Conservation (phyloP, 306 rosid species). For the Vachellia collinsii region DNA sequence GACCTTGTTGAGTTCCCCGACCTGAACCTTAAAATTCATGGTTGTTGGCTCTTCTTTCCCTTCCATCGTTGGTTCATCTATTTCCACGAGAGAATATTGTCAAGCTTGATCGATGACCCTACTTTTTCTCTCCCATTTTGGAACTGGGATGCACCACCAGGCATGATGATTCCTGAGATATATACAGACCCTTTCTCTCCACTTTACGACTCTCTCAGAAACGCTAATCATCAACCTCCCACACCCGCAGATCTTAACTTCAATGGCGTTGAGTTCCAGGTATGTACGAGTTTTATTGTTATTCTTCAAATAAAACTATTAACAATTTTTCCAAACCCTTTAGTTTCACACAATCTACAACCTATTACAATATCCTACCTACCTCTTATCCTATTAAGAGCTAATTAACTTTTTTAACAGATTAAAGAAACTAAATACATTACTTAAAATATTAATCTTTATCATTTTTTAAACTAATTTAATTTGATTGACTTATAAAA, state of each 20-base stretch:
- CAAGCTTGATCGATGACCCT: constrained; percentile 65
- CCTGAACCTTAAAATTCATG: constrained; percentile 69
- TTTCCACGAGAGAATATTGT: constrained; percentile 74
- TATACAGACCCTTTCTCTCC: constrained; percentile 47
- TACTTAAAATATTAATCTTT: too few relatives aligned
- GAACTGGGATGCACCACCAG: constrained; percentile 68
- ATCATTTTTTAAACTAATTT: too few relatives aligned
- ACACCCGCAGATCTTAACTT: constrained; percentile 47
- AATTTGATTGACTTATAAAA: too few relatives aligned
- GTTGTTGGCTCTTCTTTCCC: constrained; percentile 84
- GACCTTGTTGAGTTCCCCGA: constrained; percentile 62
- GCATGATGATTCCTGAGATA: constrained; percentile 57
- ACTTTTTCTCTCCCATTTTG: constrained; percentile 69
- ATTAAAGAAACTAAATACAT: too few relatives aligned
- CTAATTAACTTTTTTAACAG: too few relatives aligned
- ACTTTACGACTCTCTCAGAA: constrained; percentile 50
- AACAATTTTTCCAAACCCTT: too few relatives aligned
- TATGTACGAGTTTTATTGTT: background rate
- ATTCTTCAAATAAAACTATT: background rate
- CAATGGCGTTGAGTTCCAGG: constrained; percentile 12
- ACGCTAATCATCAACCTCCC: constrained; percentile 51
- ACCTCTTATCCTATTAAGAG: too few relatives aligned
- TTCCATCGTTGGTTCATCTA: constrained; percentile 79
- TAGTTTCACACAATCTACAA: too few relatives aligned
- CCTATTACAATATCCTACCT: too few relatives aligned